Percentiles rank a stretch among this genome's conserved stretches.
Conservation (phyloP, 73 alveolate genomes). For the Symbiodinium natans region DNA sequence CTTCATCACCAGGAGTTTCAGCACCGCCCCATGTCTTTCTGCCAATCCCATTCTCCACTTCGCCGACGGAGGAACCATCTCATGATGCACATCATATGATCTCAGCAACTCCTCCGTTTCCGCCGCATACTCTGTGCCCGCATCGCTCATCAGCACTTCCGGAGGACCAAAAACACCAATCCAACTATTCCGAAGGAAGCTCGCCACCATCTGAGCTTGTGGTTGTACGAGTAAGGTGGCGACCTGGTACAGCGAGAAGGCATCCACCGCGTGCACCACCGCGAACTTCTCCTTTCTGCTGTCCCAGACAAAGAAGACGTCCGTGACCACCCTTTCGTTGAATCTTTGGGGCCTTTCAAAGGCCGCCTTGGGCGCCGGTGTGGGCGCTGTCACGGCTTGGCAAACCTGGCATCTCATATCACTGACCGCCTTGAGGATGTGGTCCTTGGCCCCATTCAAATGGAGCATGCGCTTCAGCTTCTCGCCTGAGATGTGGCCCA, state of each 20-base stretch:
- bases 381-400: background rate
- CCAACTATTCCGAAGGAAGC: too few relatives aligned
- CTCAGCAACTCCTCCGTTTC: background rate
- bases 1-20: background rate
- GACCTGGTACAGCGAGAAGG: background rate
- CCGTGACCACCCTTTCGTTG: background rate
- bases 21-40: background rate
- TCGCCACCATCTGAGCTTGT: too few relatives aligned
- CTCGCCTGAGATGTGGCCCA: background rate
- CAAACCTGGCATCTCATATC: background rate
- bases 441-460: background rate
- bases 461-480: background rate
- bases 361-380: background rate
- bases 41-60: conserved; percentile 29
- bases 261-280: background rate
- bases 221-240: background rate
- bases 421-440: background rate
- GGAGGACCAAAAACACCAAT: background rate
- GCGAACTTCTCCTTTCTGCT: background rate
- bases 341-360: background rate
- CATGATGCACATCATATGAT: background rate
- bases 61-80: background rate
- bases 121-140: background rate
- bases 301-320: background rate
- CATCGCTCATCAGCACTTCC: background rate